A percentile compares a stretch with the other conserved stretches of the same genome.
Evolutionary conservation across 768 basidiomycete genomes (phyloP).

Genomic region (Suillus sp.): DNA sequence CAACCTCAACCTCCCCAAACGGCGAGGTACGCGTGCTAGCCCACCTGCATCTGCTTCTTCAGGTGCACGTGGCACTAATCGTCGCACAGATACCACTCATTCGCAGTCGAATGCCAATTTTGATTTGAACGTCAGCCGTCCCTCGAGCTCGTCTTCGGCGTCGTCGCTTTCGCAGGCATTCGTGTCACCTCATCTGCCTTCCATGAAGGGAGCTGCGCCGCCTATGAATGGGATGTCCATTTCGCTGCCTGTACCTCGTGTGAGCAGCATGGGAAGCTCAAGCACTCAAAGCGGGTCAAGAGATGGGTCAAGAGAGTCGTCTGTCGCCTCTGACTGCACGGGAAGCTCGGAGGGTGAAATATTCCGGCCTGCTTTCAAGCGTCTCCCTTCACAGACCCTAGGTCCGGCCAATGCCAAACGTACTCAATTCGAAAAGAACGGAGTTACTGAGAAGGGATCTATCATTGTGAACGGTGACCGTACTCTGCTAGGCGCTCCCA

Average conservation of each 20-base stretch:
- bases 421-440: constrained; percentile 42
- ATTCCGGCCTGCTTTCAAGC: constrained; percentile 69
- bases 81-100: not conserved
- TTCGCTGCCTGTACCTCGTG: constrained; percentile 36
- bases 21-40: constrained; percentile 31
- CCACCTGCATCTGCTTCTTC: constrained; percentile 18
- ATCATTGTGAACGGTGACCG: not conserved
- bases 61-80: constrained; percentile 11
- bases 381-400: constrained; percentile 73
- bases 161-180: constrained; percentile 47
- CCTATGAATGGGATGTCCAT: constrained; percentile 33
- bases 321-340: constrained; percentile 34
- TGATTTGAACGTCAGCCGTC: constrained; percentile 34
- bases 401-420: constrained; percentile 61
- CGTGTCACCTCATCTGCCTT: constrained; percentile 18
- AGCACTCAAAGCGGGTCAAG: constrained; percentile 28
- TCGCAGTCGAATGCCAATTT: constrained; percentile 17
- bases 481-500: constrained; percentile 16
- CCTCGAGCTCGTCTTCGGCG: constrained; percentile 39
- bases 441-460: constrained; percentile 24
- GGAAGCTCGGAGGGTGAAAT: constrained; percentile 35
- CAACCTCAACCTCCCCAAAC: constrained; percentile 55
- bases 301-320: constrained; percentile 34
- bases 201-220: constrained; percentile 23
- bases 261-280: constrained; percentile 14